Evolutionary conservation across 495 filamentous ascomycete species (phyloP), one percentile per base, ranked within the genome.

Genomic region (Gamarada debralockiae): DNA sequence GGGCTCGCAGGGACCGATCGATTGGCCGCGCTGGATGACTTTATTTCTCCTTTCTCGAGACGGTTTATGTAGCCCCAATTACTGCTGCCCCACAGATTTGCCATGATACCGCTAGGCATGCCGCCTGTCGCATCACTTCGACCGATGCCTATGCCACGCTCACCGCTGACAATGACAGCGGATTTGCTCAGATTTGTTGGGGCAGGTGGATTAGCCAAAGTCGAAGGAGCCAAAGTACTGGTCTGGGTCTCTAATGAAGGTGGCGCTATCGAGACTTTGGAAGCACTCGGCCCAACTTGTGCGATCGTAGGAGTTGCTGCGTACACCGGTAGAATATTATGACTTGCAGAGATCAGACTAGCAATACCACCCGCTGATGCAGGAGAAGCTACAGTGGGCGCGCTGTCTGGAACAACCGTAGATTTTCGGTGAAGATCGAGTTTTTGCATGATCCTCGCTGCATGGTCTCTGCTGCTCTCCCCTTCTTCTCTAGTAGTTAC

Each of bases 81-180:
- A 33, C 81, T 83, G 68, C 83, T 92, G 39, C 91, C 91, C 91
- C 91, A 97, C 48, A 93, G 73, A 60, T 97, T 97, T 17, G 90
- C 91, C 78, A 95, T 83, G 57, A 95, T 81, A 17, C 87, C 90
- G 52, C 83, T 86, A 0, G 90, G 87, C 74, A 93, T 82, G 2
- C 79, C 77, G 14, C 87, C 86, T 15, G 80, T 82, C 44, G 73
- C 74, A 57, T 84, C 84, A 33, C 73, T 73, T 33, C 72, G 64
- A 10, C 80, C 78, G 47, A 81, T 58, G n/a, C 74, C 78, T 52
- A 86, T 74, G 12, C 76, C 85, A 52, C 80, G 79, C 65, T 96
- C 86, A 54, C 87, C 80, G 61, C 86, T 89, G 17, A 92, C 81
- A 20, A 89, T 74, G 38, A 97, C 85, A 23, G 92, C 92, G 17